Base-by-base conservation (phyloP, 148 eudicot genomes). In the Rhododendron ovatum region DNA sequence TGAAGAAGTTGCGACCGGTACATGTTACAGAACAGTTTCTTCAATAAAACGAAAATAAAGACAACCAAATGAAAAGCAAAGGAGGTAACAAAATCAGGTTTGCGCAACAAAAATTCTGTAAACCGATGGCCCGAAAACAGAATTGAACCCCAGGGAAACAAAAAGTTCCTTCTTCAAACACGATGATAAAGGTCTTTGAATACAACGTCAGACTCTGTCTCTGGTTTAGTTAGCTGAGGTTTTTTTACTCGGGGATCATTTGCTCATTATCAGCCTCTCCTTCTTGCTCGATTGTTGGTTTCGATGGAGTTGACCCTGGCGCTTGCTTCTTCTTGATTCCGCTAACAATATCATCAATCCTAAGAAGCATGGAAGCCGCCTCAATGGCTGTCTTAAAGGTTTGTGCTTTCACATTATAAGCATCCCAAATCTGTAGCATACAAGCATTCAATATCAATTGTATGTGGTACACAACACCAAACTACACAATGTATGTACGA, bases 301-400 rank as follows among this genome's bases (percentile, higher is more conserved):
- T 92, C 65, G 95, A 89, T 24, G 98, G 96, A 81, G 83, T 91
- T 80, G 87, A 87, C 33, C 98, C 97, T 48, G 96, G 98, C 82
- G 98, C 98, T 88, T 96, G 98, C 91, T 91, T 92, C 92, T 96
- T 96, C 91, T 96, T 96, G 73, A 96, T 94, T 47, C 99, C 98
- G 15, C 99, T 95, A 47, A 96, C 99, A 28, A 96, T 94, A 83
- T 96, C 98, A 88, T 96, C 99, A 82, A 96, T 96, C 81, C 98
- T 93, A 26, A 96, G 93, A 85, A 96, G 94, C 99, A 96, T 95
- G 88, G 94, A 95, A 53, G 98, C 95, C 39, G 99, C 98, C 90
- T 95, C 99, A 45, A 96, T 95, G 79, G 98, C 98, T 14, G 96
- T 96, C 90, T 96, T 96, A 81, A 95, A 96, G 59, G 99, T 94